These are phyloP conservation scores for Mortierella hygrophila DNA, from an alignment of 192 early-diverging fungal genomes.

Conservation along the genomic window DNA sequence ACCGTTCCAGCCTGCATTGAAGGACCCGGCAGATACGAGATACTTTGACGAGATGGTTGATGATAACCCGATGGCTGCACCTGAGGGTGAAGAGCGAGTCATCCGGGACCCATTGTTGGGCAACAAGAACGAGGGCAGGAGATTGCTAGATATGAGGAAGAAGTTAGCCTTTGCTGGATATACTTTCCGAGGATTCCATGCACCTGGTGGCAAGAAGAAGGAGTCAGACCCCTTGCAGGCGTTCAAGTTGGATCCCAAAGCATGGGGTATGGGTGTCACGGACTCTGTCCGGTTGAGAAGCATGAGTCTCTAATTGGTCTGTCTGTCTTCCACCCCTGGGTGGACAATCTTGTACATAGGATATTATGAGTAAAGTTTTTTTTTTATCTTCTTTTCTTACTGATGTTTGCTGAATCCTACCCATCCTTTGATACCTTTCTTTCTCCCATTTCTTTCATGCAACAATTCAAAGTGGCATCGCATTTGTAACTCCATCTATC, in stretches of 20 bases:
- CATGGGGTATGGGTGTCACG: conserved; percentile 49
- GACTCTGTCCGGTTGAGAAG: conserved; percentile 53
- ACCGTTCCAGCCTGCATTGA: conserved; percentile 85
- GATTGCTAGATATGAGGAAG: conserved; percentile 73
- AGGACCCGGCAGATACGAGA: conserved; percentile 85
- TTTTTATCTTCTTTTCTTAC: neutral
- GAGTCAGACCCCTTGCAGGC: conserved; percentile 44
- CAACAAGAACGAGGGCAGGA: conserved; percentile 61
- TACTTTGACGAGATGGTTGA: conserved; percentile 86
- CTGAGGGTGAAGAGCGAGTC: conserved; percentile 58
- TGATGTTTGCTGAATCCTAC: too few species aligned
- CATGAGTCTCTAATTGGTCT: conserved; percentile 42
- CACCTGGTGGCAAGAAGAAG: conserved; percentile 55
- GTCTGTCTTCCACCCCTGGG: neutral
- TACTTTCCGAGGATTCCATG: conserved; percentile 63
- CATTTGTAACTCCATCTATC: too few species aligned
- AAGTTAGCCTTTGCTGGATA: conserved; percentile 73
- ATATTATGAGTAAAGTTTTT: neutral
- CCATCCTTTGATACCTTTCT: too few species aligned
- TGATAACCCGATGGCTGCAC: conserved; percentile 59
- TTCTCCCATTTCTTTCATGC: too few species aligned
- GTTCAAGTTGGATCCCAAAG: conserved; percentile 40
- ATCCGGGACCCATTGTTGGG: conserved; percentile 57
- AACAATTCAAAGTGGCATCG: too few species aligned
- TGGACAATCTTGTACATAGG: too few species aligned